Conservation (phyloP, 192 early-diverging fungal genomes). For the Coemansia umbellata region DNA sequence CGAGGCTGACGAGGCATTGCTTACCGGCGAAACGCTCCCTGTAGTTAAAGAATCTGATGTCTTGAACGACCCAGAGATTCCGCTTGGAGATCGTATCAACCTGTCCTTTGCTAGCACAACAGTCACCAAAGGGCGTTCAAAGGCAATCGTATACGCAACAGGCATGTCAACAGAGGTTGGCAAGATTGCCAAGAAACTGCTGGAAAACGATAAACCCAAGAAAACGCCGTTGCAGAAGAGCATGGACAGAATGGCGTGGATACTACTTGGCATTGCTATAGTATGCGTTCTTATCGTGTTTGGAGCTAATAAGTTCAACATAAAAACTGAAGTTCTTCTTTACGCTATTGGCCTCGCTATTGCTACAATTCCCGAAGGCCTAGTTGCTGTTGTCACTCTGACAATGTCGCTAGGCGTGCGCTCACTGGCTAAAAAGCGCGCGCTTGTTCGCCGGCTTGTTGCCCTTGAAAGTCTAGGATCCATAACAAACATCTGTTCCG, state of each 20-base stretch:
- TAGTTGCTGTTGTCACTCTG: constrained; percentile 90
- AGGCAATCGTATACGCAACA: constrained; percentile 81
- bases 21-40: constrained; percentile 88
- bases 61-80: constrained; percentile 64
- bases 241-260: constrained; percentile 73
- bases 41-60: constrained; percentile 66
- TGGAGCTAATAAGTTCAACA: constrained; percentile 61
- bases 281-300: constrained; percentile 80
- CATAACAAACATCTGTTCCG: constrained; percentile 93
- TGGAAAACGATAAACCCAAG: constrained; percentile 52
- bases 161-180: constrained; percentile 92
- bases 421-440: constrained; percentile 79
- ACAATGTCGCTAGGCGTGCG: constrained; percentile 91
- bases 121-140: constrained; percentile 85
- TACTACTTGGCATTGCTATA: constrained; percentile 69
- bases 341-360: constrained; percentile 86
- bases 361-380: constrained; percentile 93
- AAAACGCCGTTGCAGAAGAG: constrained; percentile 65
- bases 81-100: constrained; percentile 90
- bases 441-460: constrained; percentile 84
- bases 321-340: constrained; percentile 57
- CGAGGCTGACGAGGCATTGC: constrained; percentile 86
- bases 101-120: constrained; percentile 87
- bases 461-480: constrained; percentile 89
- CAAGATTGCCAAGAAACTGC: constrained; percentile 80